Evolutionary conservation across 192 early-diverging fungal genomes (phyloP).

Genomic region (Backusella psychrophila): DNA sequence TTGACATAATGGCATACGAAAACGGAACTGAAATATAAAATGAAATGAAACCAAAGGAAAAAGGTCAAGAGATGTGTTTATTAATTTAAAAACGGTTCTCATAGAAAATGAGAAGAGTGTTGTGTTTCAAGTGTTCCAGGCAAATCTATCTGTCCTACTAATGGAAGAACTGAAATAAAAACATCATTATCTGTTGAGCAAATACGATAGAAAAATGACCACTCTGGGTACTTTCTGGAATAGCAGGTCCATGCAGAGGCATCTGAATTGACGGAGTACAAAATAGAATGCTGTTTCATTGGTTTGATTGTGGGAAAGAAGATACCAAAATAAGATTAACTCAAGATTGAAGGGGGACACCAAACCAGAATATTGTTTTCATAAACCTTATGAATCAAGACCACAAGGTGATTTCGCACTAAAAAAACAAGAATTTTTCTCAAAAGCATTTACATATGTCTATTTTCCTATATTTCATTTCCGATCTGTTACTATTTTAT

Average conservation of each 20-base stretch:
- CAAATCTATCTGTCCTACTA: background rate
- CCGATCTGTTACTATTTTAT: background rate
- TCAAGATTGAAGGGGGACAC: background rate
- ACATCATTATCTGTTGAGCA: background rate
- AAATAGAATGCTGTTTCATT: background rate
- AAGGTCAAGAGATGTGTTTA: background rate
- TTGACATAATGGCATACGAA: background rate
- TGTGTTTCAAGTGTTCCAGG: background rate
- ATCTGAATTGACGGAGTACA: slow-evolving; percentile 7
- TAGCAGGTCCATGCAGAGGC: slow-evolving; percentile 4
- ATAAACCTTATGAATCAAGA: background rate
- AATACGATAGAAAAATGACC: background rate
- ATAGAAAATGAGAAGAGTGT: background rate
- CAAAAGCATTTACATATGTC: background rate
- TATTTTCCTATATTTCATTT: background rate
- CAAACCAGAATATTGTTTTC: background rate
- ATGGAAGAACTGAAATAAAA: background rate
- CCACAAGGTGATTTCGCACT: background rate
- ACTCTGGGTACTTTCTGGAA: background rate
- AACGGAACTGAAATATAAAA: background rate
- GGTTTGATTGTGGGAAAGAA: slow-evolving; percentile 6
- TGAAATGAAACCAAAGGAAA: background rate
- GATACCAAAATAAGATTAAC: slow-evolving; percentile 1
- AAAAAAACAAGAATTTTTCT: background rate
- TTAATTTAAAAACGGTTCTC: background rate